phyloP scores from a whole-genome alignment of 164 flowering plant species.

The Aristolochia californica region DNA sequence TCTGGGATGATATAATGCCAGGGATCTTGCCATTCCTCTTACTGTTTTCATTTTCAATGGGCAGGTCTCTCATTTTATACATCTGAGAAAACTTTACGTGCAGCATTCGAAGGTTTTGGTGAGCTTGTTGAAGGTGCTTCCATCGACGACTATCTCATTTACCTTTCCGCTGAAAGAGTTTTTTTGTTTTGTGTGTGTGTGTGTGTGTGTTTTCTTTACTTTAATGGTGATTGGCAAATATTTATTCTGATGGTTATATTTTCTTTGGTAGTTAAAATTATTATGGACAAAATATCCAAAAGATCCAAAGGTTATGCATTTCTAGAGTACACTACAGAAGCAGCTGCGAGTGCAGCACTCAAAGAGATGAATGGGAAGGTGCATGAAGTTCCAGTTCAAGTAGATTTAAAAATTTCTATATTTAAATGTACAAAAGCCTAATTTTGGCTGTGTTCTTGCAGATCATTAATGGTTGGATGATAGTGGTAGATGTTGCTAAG shows the following conservation, averaged over 20 bases:
- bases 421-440: not conserved
- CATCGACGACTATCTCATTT: not conserved
- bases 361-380: constrained; percentile 96
- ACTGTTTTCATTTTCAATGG: constrained; percentile 1
- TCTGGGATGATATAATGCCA: not conserved
- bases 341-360: constrained; percentile 81
- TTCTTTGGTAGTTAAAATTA: constrained; percentile 51
- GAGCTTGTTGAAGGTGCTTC: constrained; percentile 80
- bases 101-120: constrained; percentile 89
- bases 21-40: too few relatives aligned
- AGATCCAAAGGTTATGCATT: constrained; percentile 95
- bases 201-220: not conserved
- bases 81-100: constrained; percentile 87
- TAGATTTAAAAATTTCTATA: too few relatives aligned
- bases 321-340: constrained; percentile 79
- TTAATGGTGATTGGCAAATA: not conserved
- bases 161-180: not conserved
- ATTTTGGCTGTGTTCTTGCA: constrained; percentile 19
- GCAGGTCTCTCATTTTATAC: constrained; percentile 91
- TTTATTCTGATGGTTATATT: not conserved
- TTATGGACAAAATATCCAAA: constrained; percentile 96
- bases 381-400: not conserved
- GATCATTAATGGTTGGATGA: constrained; percentile 96
- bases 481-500: constrained; percentile 88
- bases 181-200: not conserved